These are phyloP conservation scores for Pyrenula massariospora DNA, from an alignment of 495 filamentous ascomycete genomes.

Conservation along the genomic window DNA sequence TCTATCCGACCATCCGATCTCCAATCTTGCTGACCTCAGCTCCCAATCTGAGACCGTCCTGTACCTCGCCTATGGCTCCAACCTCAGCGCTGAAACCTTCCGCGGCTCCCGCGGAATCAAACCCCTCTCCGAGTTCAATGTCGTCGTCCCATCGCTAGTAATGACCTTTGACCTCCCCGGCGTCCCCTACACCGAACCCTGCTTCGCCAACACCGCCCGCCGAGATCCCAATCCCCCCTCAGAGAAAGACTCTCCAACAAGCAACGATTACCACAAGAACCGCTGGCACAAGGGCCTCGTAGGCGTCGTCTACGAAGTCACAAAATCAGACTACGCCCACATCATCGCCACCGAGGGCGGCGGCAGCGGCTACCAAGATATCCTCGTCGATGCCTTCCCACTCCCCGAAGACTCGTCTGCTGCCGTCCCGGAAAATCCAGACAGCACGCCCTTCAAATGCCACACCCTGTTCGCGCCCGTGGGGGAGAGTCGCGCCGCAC, in stretches of 20 bases:
- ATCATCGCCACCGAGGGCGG: constrained; percentile 89
- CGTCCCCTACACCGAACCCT: constrained; percentile 78
- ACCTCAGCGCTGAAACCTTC: constrained; percentile 68
- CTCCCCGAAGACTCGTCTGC: constrained; percentile 36
- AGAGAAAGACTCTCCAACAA: constrained; percentile 22
- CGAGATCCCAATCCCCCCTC: constrained; percentile 26
- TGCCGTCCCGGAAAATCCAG: constrained; percentile 26
- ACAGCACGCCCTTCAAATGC: constrained; percentile 33
- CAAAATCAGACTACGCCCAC: constrained; percentile 61
- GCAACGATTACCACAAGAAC: constrained; percentile 28
- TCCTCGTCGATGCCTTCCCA: constrained; percentile 63
- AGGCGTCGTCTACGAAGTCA: constrained; percentile 92
- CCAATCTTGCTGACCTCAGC: no score
- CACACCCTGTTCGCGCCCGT: constrained; percentile 49
- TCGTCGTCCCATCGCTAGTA: constrained; percentile 62
- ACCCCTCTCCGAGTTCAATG: constrained; percentile 66
- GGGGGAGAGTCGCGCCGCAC: constrained; percentile 25
- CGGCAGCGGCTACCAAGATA: constrained; percentile 67
- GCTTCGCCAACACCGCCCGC: constrained; percentile 71
- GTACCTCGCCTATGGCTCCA: constrained; percentile 94
- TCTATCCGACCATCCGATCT: neutral
- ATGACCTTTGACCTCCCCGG: constrained; percentile 81
- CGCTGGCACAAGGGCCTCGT: constrained; percentile 70
- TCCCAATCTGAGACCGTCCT: constrained; percentile 64
- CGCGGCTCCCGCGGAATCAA: constrained; percentile 61